Conservation (phyloP, 2,329 filamentous ascomycete species). For the Aspergillus pseudotamarii region DNA sequence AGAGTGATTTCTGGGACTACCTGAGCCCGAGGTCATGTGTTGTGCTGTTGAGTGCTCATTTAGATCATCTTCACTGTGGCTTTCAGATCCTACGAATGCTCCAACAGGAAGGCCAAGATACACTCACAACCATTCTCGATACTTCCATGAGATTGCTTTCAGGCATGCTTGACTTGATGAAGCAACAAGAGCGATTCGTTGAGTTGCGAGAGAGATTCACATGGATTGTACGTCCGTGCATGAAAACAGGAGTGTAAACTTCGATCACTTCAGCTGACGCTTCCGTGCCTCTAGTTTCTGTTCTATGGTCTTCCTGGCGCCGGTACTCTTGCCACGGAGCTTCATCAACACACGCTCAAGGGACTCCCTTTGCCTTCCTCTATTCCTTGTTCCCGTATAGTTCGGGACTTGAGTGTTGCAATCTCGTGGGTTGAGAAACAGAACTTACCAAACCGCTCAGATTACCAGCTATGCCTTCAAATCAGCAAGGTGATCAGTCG, state of each 20-base stretch:
- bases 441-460: neutral
- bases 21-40: neutral
- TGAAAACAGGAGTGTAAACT: no score
- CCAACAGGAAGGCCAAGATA: conserved; percentile 1
- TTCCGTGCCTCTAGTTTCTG: conserved; percentile 2
- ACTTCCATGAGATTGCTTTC: conserved; percentile 11
- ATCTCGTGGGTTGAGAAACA: conserved; percentile 7
- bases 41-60: conserved; percentile 1
- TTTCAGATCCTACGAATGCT: conserved; percentile 12
- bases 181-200: neutral
- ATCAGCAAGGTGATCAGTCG: conserved; percentile 5
- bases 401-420: conserved; percentile 6
- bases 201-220: neutral
- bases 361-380: neutral
- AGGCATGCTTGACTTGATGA: conserved; percentile 9
- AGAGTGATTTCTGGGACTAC: neutral
- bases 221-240: conserved; percentile 2
- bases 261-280: neutral
- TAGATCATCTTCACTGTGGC: conserved; percentile 9
- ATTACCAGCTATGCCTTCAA: conserved; percentile 3
- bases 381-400: conserved; percentile 1
- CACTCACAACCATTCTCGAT: neutral
- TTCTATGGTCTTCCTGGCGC: conserved; percentile 14
- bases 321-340: conserved; percentile 10
- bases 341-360: conserved; percentile 1